Percentiles rank a stretch among this genome's conserved stretches.
Conservation (phyloP, 768 basidiomycete genomes). For the Boletus edulis region DNA sequence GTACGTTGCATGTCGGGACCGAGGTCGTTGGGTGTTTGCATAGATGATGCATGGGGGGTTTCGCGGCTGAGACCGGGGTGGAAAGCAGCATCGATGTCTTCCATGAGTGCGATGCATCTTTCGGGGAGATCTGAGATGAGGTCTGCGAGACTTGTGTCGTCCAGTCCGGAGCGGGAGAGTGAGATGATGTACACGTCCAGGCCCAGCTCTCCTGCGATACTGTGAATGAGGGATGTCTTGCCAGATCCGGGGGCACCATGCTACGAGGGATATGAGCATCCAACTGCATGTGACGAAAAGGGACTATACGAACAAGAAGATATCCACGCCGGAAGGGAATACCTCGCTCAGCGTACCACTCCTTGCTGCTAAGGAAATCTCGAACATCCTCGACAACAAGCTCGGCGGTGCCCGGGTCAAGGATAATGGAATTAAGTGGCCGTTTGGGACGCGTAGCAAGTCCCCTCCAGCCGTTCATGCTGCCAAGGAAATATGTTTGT, state of each 20-base stretch:
- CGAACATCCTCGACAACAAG: conserved; percentile 62
- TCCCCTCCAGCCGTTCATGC: conserved; percentile 47
- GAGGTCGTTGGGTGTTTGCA: neutral
- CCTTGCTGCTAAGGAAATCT: conserved; percentile 66
- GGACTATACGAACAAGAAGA: conserved; percentile 44
- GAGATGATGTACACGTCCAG: conserved; percentile 74
- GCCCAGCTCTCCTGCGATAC: conserved; percentile 73
- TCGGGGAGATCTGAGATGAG: conserved; percentile 65
- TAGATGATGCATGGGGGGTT: neutral
- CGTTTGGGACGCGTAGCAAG: conserved; percentile 63
- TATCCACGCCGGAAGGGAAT: conserved; percentile 83
- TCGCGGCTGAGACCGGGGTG: conserved; percentile 40
- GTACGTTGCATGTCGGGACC: conserved; percentile 13
- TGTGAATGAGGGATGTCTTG: conserved; percentile 76
- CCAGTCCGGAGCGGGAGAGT: conserved; percentile 58
- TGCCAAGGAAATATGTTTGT: neutral
- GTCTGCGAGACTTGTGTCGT: conserved; percentile 56
- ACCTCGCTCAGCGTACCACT: conserved; percentile 74
- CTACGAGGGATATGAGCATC: conserved; percentile 24
- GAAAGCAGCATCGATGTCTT: conserved; percentile 83
- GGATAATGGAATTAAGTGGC: conserved; percentile 61
- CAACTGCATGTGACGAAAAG: neutral
- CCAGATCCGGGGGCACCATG: conserved; percentile 77
- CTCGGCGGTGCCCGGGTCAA: conserved; percentile 69
- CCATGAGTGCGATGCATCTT: conserved; percentile 74